Percentiles rank a stretch among this genome's conserved stretches.
phyloP scores from a whole-genome alignment of 495 filamentous ascomycete genomes.

The Evernia prunastri region DNA sequence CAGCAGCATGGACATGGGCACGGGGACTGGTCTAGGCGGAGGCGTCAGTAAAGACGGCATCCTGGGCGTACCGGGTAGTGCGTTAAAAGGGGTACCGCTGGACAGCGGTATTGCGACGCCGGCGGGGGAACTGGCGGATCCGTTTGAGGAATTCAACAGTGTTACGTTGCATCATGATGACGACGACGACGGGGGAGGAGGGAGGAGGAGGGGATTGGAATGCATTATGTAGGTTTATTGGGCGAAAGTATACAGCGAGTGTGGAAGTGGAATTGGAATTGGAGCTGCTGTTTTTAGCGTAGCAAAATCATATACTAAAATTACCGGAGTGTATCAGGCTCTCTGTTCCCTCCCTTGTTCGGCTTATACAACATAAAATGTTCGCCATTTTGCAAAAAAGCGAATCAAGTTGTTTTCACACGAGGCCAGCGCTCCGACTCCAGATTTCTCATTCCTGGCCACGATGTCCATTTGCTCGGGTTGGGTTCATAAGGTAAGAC shows the following conservation, averaged over 20 bases:
- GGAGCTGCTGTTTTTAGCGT: background rate
- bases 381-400: too few relatives aligned
- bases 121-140: constrained; percentile 77
- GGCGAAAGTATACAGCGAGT: background rate
- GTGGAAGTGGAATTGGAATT: background rate
- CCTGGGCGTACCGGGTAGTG: constrained; percentile 13
- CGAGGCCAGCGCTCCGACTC: too few relatives aligned
- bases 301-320: background rate
- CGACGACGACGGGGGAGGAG: constrained; percentile 44
- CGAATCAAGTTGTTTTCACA: too few relatives aligned
- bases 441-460: too few relatives aligned
- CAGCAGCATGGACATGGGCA: constrained; percentile 76
- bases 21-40: constrained; percentile 7
- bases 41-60: constrained; percentile 20
- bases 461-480: too few relatives aligned
- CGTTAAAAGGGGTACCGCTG: constrained; percentile 68
- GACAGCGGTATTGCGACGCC: constrained; percentile 82
- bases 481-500: too few relatives aligned
- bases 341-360: too few relatives aligned
- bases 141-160: constrained; percentile 98
- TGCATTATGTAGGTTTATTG: background rate
- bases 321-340: background rate
- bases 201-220: constrained; percentile 9
- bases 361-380: too few relatives aligned
- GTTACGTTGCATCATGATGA: constrained; percentile 97